Conservation (phyloP, 176 grass and related monocot genomes). For the Avena insularis region DNA sequence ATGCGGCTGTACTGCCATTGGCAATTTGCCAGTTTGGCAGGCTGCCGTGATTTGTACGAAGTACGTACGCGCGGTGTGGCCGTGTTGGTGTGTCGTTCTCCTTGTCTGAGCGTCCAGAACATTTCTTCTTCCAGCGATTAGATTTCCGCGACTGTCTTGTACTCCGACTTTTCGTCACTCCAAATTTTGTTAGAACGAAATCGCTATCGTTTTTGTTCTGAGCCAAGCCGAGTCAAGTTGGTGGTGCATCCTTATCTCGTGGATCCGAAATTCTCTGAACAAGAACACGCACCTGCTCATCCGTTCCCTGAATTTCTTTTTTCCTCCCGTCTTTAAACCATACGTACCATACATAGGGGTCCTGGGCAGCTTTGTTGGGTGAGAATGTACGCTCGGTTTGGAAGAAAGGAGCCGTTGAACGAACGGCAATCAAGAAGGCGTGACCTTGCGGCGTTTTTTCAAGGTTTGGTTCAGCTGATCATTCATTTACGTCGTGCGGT, state of each 20-base stretch:
- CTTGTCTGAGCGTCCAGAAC: neutral
- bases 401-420: neutral
- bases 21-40: neutral
- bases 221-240: constrained; percentile 11
- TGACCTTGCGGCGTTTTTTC: constrained; percentile 15
- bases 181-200: constrained; percentile 22
- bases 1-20: neutral
- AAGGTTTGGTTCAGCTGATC: constrained; percentile 29
- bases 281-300: neutral
- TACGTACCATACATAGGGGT: neutral
- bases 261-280: constrained; percentile 16
- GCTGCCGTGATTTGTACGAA: neutral
- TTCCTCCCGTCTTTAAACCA: constrained; percentile 11
- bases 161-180: neutral
- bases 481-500: neutral
- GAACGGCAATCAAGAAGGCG: neutral
- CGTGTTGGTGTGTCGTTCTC: neutral
- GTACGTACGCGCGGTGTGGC: neutral
- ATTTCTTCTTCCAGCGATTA: neutral
- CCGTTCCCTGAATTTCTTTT: neutral
- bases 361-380: constrained; percentile 23
- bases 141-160: constrained; percentile 20
- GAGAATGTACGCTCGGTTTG: constrained; percentile 19
- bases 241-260: constrained; percentile 27
- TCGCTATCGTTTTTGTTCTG: neutral